phyloP scores from a whole-genome alignment of 2,329 filamentous ascomycete species.

The Neofusicoccum sp. region DNA sequence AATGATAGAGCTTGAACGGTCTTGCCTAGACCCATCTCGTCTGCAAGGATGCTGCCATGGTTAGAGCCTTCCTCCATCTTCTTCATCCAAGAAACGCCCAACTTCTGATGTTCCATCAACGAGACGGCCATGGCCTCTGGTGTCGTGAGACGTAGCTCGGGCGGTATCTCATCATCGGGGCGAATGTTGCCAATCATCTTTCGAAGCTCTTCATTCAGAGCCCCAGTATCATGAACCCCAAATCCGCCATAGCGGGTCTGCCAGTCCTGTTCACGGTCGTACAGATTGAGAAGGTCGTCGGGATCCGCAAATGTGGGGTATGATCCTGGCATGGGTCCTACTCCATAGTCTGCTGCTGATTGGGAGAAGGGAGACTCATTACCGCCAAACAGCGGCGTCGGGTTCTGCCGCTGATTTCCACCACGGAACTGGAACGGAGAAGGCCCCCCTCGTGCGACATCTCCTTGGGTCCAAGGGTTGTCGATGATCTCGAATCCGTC shows the following conservation, averaged over 20 bases:
- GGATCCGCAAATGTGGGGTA: background rate
- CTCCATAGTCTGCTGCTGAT: background rate
- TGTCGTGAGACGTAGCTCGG: conserved; percentile 66
- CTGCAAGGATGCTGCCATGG: conserved; percentile 68
- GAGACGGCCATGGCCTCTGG: conserved; percentile 68
- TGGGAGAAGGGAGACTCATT: background rate
- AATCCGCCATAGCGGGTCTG: conserved; percentile 1
- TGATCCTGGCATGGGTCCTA: conserved; percentile 1
- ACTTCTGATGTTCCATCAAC: conserved; percentile 80
- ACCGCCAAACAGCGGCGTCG: too few species aligned
- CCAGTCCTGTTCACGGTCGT: background rate
- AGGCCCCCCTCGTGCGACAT: background rate
- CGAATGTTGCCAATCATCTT: conserved; percentile 34
- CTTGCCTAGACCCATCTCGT: conserved; percentile 85
- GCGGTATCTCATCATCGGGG: conserved; percentile 39
- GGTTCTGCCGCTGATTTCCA: background rate
- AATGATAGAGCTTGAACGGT: conserved; percentile 82
- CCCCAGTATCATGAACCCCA: background rate
- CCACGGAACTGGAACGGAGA: background rate
- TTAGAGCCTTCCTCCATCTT: conserved; percentile 70
- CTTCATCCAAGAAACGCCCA: conserved; percentile 76
- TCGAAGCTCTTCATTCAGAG: background rate
- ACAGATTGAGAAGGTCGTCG: background rate
- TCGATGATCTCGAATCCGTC: background rate
- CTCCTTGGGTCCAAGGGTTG: background rate